Base-by-base conservation (phyloP, 1,139 yeast genomes). In the Zygotorulaspora mrakii region DNA sequence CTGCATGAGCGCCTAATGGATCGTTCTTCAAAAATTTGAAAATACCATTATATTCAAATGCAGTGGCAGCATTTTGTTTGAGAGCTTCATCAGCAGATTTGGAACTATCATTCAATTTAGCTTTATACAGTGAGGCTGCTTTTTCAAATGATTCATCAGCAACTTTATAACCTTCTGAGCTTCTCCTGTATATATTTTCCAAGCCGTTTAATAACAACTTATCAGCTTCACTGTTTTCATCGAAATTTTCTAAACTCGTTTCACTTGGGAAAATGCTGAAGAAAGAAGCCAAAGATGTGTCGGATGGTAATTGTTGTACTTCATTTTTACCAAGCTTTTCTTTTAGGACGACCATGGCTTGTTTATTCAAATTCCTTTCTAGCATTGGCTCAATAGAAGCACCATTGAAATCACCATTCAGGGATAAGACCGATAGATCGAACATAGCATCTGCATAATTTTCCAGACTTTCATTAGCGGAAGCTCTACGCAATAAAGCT, bases 341-440 rank as follows among this genome's bases (percentile, higher is more conserved):
- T 55, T 77, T 79, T 47, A 82, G 82, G 42, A 81, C 70, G 61
- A 74, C 73, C 62, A 76, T 75, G 10, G 95, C 80, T 61, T 80
- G 87, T 58, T 82, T 77, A 61, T 77, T 77, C 70, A 91, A 75
- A 33, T 86, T 88, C 64, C 96, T 79, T 70, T 94, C 97, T 58
- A 94, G 79, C 42, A 85, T 77, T 50, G 77, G 75, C 64, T 88
- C 95, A 45, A 85, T 76, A 23, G 85, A 73, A 57, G 80, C 81
- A 64, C 85, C 86, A 57, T 78, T 77, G 67, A 86, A 83, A 42
- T 87, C 88, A 32, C 88, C 88, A 59, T 74, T 77, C 49, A 83
- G 72, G 27, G 89, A 78, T 59, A 82, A 71, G 3, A 95, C 89
- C 42, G 97, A 89, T 64, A 86, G 77, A 66, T 94, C 98, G 64